A percentile compares a stretch with the other conserved stretches of the same genome.
phyloP scores from a whole-genome alignment of 208 protist genomes.

The Leishmania amazonensis region DNA sequence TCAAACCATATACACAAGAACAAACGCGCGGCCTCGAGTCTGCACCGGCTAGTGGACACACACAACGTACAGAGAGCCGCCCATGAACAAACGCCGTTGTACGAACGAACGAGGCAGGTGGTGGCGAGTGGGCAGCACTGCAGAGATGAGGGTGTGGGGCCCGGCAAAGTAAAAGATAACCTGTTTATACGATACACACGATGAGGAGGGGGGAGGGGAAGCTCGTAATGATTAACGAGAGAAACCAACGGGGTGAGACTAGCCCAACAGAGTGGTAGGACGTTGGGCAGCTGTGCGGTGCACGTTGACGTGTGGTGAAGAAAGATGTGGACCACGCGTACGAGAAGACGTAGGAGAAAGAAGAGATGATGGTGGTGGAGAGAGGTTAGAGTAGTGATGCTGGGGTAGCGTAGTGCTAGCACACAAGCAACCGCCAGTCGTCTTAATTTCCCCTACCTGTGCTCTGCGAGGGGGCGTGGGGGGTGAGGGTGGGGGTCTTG shows the following conservation, averaged over 20 bases:
- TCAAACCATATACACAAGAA: not conserved
- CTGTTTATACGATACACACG: not conserved
- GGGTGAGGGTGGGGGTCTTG: not conserved
- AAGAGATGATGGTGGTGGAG: not conserved
- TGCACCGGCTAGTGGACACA: not conserved
- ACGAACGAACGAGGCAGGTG: not conserved
- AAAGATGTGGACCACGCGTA: not conserved
- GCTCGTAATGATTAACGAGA: not conserved
- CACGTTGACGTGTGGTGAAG: not conserved
- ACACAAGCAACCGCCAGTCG: not conserved
- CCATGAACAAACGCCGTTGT: not conserved
- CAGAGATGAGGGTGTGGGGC: not conserved
- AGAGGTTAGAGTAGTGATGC: not conserved
- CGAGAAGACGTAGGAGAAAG: not conserved
- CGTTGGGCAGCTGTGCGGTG: not conserved
- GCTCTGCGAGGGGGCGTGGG: not conserved
- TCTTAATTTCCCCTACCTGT: not conserved
- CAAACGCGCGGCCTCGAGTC: not conserved
- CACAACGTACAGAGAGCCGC: not conserved
- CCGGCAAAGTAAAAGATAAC: not conserved
- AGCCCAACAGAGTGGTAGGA: not conserved
- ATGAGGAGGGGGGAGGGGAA: not conserved
- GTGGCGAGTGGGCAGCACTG: not conserved
- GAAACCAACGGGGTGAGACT: not conserved
- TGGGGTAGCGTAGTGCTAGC: not conserved